Base-by-base conservation (phyloP, 768 basidiomycete genomes). In the Mycena alexandri region DNA sequence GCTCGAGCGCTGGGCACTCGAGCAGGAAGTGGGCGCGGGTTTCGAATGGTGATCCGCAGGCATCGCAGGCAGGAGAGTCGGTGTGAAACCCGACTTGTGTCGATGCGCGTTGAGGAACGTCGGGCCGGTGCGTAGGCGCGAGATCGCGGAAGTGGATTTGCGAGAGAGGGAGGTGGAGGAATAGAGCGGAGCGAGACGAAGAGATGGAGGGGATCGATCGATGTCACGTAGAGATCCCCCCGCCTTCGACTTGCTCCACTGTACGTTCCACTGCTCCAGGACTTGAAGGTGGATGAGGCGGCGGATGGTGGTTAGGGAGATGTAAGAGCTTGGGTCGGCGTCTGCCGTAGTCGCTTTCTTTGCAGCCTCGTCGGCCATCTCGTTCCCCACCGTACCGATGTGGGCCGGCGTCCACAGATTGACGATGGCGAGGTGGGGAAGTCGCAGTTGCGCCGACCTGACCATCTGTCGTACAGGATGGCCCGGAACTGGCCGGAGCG, bases 361-460 rank as follows among this genome's bases (percentile, higher is more conserved):
- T 4, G 50, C 50, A 5, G 50, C 50, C 14, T 6, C 25, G 25
- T 51, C 50, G 5, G 50, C 50, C 3, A 51, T 11, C 25, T 51
- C 50, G 50, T 51, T 51, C 50, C 50, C 50, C 3, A 3, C 7
- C 13, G 50, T 51, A 11, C 50, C 50, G 25, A 47, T 47, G 46
- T 47, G 46, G 16, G 24, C 25, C 25, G 50, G 50, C 3, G 50
- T 51, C 46, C 46, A 47, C n/a, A 51, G 14, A 25, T 51, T 51
- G 17, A 51, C 24, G 50, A 51, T 51, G 7, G 50, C 9, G 25
- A 51, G 50, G 50, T 29, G 50, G 13, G 50, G 50, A n/a, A n/a
- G n/a, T n/a, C n/a, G n/a, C n/a, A n/a, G n/a, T n/a, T n/a, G n/a
- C n/a, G n/a, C n/a, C n/a, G n/a, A n/a, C n/a, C n/a, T n/a, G n/a